phyloP scores from a whole-genome alignment of 805 yeast species.

The Lachancea waltii region DNA sequence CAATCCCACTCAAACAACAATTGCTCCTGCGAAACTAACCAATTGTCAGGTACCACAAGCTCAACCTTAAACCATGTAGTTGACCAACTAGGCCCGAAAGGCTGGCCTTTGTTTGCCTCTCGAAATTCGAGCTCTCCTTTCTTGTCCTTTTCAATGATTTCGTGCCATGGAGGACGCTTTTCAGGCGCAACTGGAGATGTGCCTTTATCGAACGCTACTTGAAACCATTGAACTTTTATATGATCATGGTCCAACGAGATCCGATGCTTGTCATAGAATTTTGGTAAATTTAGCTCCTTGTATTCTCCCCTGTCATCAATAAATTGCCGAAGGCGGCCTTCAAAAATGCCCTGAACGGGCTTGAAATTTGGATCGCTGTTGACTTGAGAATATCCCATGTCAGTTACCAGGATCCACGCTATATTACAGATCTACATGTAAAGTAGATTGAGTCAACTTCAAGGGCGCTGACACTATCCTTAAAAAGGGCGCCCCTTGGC shows the following conservation, averaged over 20 bases:
- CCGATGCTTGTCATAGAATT: conserved; percentile 63
- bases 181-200: conserved; percentile 35
- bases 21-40: conserved; percentile 40
- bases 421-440: no score
- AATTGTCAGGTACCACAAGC: conserved; percentile 53
- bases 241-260: conserved; percentile 37
- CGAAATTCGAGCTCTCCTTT: conserved; percentile 38
- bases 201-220: conserved; percentile 54
- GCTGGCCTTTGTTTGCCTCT: conserved; percentile 60
- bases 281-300: conserved; percentile 65
- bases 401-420: background rate
- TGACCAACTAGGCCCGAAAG: conserved; percentile 94
- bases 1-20: conserved; percentile 80
- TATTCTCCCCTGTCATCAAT: conserved; percentile 71
- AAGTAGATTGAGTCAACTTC: no score
- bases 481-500: background rate
- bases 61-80: conserved; percentile 86
- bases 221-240: conserved; percentile 58
- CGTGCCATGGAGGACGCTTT: conserved; percentile 32
- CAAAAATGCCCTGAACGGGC: conserved; percentile 58
- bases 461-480: no score
- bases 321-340: conserved; percentile 53
- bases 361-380: conserved; percentile 49
- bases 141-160: conserved; percentile 21
- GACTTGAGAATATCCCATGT: conserved; percentile 20